Evolutionary conservation across 176 grass and related monocot species (phyloP).

Genomic region (Oryza officinalis): DNA sequence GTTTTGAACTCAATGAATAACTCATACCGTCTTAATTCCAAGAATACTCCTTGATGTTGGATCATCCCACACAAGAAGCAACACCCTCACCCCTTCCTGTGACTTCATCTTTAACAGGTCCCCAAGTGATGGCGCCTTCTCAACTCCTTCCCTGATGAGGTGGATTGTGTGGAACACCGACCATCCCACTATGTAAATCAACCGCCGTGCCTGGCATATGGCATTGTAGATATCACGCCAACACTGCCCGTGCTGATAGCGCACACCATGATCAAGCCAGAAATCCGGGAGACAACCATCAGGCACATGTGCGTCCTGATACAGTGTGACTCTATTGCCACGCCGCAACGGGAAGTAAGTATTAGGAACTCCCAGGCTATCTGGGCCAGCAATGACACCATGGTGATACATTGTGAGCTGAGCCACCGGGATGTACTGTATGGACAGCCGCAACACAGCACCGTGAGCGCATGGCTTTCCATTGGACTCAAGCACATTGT

Average conservation of each 20-base stretch:
- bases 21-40: slow-evolving; percentile 55
- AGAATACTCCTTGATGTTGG: slow-evolving; percentile 76
- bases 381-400: slow-evolving; percentile 58
- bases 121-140: slow-evolving; percentile 43
- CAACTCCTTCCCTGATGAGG: slow-evolving; percentile 45
- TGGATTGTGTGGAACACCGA: slow-evolving; percentile 74
- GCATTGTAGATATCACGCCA: slow-evolving; percentile 84
- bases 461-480: slow-evolving; percentile 60
- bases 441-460: slow-evolving; percentile 56
- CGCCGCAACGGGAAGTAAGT: slow-evolving; percentile 76
- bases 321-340: slow-evolving; percentile 68
- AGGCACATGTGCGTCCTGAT: slow-evolving; percentile 88
- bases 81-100: slow-evolving; percentile 72
- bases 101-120: slow-evolving; percentile 74
- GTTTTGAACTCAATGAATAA: slow-evolving; percentile 24
- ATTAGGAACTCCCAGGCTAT: slow-evolving; percentile 62
- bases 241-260: slow-evolving; percentile 74
- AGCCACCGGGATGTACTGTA: slow-evolving; percentile 68
- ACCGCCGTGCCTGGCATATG: slow-evolving; percentile 60
- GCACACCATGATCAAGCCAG: slow-evolving; percentile 59
- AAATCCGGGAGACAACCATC: slow-evolving; percentile 70
- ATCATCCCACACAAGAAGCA: slow-evolving; percentile 86
- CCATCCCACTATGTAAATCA: slow-evolving; percentile 87
- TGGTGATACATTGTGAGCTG: slow-evolving; percentile 63
- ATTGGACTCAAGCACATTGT: slow-evolving; percentile 55